Percentiles rank a stretch among this genome's conserved stretches.
Evolutionary conservation across 768 basidiomycete genomes (phyloP).

Genomic region (Collybia sordida): DNA sequence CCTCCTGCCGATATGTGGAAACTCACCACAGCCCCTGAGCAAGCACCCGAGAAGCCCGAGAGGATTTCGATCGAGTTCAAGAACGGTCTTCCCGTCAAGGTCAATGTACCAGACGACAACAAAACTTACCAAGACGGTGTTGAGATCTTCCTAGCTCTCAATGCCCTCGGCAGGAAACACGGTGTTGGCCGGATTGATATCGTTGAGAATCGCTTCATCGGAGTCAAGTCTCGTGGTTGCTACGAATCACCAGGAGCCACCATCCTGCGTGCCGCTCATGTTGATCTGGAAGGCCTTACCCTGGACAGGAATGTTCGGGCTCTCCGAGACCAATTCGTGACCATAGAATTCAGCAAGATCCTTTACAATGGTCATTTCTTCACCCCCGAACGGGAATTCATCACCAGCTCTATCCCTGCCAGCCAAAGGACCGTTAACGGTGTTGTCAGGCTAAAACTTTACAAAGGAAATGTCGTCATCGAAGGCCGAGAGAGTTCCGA

Average conservation of each 20-base stretch:
- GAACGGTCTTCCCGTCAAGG: constrained; percentile 83
- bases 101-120: constrained; percentile 53
- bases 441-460: constrained; percentile 82
- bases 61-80: constrained; percentile 84
- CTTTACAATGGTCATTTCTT: constrained; percentile 99
- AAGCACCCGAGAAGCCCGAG: constrained; percentile 79
- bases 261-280: constrained; percentile 91
- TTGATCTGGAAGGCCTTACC: constrained; percentile 97
- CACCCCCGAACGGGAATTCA: constrained; percentile 97
- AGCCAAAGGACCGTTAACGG: constrained; percentile 98
- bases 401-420: constrained; percentile 86
- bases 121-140: constrained; percentile 87
- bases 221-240: constrained; percentile 99
- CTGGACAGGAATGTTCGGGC: constrained; percentile 96
- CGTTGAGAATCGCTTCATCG: constrained; percentile 99
- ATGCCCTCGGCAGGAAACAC: constrained; percentile 90
- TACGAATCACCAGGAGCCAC: constrained; percentile 98
- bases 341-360: constrained; percentile 84
- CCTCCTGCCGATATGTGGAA: constrained; percentile 99
- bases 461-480: constrained; percentile 95
- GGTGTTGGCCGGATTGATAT: constrained; percentile 98
- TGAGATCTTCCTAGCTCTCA: constrained; percentile 90
- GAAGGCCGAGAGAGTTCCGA: constrained; percentile 90
- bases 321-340: constrained; percentile 93
- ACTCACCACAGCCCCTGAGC: constrained; percentile 80